Base-by-base conservation (phyloP, 1,284 basidiomycete species). In the Xanthoconium separans region DNA sequence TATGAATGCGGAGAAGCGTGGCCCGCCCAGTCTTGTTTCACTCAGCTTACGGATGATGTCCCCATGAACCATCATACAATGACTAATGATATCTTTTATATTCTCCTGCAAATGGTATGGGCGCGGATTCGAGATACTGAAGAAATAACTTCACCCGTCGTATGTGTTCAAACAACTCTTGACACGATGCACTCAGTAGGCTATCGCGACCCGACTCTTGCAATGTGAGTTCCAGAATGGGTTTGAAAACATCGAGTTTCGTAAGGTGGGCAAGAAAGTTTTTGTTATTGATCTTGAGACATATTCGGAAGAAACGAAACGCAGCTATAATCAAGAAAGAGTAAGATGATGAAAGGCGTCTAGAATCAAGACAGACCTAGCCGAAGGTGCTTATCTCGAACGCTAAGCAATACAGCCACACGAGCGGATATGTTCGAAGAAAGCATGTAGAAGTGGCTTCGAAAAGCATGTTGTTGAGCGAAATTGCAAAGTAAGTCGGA, bases 111-210 rank as follows among this genome's bases (percentile, higher is more conserved):
- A 41, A 36, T 24, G 39, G 41, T 34, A 45, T 59, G 44, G 52
- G 54, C 42, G 30, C 48, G 45, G 33, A 51, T 53, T 40, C 44
- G 43, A 44, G 16, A 44, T 47, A 36, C 36, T 31, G 15, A n/a
- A 56, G 30, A 13, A 59, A 73, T 36, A 16, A 42, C 33, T 81
- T 59, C 58, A 95, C 94, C 76, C 83, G 83, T 55, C 91, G 85
- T 70, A 98, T 91, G 60, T 84, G 80, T 64, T 99, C 96, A 65
- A 99, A 93, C 58, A 93, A 91, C 68, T 99, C 96, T 65, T 97
- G 87, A 75, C 93, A 98, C 18, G 95, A 92, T 59, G 94, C 95
- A 64, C 88, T 91, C 44, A 99, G 78, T 59, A 99, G 81, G 71
- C 96, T 99, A 73, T 99, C 96, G 55, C 91, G 80, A 44, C 80